Base-by-base conservation (phyloP, 1,139 yeast genomes). In the Diutina catenulata region DNA sequence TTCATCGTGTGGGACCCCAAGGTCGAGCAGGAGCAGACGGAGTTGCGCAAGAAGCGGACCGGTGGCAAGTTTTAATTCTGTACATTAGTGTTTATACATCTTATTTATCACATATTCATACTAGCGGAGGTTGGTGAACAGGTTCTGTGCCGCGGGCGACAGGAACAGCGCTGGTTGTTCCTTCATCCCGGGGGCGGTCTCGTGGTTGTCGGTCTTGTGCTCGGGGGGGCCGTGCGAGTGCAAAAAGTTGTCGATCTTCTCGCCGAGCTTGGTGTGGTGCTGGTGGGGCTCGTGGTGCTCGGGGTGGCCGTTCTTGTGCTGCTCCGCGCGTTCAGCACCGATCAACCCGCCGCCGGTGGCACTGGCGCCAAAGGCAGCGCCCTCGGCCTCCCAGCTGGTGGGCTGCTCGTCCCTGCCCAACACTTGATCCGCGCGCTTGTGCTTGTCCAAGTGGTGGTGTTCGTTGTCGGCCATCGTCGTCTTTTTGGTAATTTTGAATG, bases 1-100 rank as follows among this genome's bases (percentile, higher is more conserved):
- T 87, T 91, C 56, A 81, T 91, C 49, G 72, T 74, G 38, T 88
- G 79, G 61, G 95, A 87, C 57, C 77, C 84, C 39, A 80, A 75
- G 49, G 79, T 77, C 42, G 95, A 86, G 64, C 68, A 66, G 51
- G 74, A 80, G 60, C 84, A 87, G 56, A 73, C 68, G 39, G 76
- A 70, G 54, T 67, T 78, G 52, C 70, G 84, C 63, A 58, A 53
- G 28, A 65, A 72, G 57, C 71, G 82, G 61, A 74, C 79, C 33
- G 69, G 69, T 39, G 80, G 79, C 45, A 58, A 64, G 53, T 66
- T 71, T 51, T 72, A 56, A 45, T 31, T 11, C 21, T 14, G 18
- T 16, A 13, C 14, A 25, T 25, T n/a, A 23, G 18, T 13, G 19
- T 20, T 31, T 31, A 31, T 31, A 21, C 21, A 31, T 31, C 21